Evolutionary conservation across 495 filamentous ascomycete species (phyloP).

Genomic region (Penicillium cosmopolitanum): DNA sequence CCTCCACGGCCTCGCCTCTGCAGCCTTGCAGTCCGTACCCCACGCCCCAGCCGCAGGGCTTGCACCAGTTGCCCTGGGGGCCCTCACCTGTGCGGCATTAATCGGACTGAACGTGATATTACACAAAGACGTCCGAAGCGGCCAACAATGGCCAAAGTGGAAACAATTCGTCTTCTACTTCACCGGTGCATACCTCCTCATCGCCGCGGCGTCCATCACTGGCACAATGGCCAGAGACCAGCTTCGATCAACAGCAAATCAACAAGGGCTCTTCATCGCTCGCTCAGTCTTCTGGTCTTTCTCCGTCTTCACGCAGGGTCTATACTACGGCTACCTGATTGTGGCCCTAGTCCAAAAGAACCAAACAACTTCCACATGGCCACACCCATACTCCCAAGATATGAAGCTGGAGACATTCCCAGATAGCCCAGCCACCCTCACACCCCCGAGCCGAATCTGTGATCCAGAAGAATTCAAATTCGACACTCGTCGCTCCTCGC

Average conservation of each 20-base stretch:
- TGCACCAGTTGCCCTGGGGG: constrained; percentile 32
- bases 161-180: constrained; percentile 24
- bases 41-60: constrained; percentile 25
- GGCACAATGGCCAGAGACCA: constrained; percentile 34
- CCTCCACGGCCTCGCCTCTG: constrained; percentile 40
- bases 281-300: constrained; percentile 41
- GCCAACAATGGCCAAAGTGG: constrained; percentile 24
- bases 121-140: constrained; percentile 26
- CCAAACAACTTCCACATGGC: constrained; percentile 26
- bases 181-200: constrained; percentile 33
- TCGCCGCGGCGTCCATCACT: constrained; percentile 34
- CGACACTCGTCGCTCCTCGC: constrained; percentile 26
- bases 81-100: constrained; percentile 33
- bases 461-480: constrained; percentile 21
- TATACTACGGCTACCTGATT: constrained; percentile 38
- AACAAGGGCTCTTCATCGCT: constrained; percentile 26
- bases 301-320: constrained; percentile 39
- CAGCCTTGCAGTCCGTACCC: constrained; percentile 24
- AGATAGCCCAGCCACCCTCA: constrained; percentile 9
- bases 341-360: constrained; percentile 15
- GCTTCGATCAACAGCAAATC: constrained; percentile 16
- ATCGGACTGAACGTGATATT: constrained; percentile 31
- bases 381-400: constrained; percentile 33
- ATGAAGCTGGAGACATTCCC: constrained; percentile 21
- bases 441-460: constrained; percentile 12